These are phyloP conservation scores for Tylopilus plumbeoviolaceoides DNA, from an alignment of 768 basidiomycete species.

Conservation along the genomic window DNA sequence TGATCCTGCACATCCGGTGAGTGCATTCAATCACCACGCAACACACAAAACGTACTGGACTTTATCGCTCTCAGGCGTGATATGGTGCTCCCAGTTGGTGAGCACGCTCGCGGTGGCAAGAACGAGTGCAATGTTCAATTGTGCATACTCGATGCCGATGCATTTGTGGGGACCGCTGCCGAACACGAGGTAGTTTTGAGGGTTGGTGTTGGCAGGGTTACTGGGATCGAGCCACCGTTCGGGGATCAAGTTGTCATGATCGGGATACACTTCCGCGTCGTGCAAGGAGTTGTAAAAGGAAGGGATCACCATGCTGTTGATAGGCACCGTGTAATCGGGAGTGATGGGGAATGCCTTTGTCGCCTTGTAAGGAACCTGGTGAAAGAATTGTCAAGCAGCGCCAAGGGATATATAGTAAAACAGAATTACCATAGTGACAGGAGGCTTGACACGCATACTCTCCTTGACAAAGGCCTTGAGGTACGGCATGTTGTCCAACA, in stretches of 20 bases:
- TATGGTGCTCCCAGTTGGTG: slow-evolving; percentile 83
- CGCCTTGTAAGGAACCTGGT: slow-evolving; percentile 88
- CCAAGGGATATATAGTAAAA: not conserved
- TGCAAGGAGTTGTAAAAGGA: slow-evolving; percentile 91
- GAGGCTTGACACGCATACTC: slow-evolving; percentile 85
- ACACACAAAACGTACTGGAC: slow-evolving; percentile 59
- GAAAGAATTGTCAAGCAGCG: slow-evolving; percentile 9
- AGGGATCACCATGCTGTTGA: slow-evolving; percentile 90
- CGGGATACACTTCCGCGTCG: slow-evolving; percentile 81
- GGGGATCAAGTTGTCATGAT: slow-evolving; percentile 78
- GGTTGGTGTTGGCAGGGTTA: slow-evolving; percentile 75
- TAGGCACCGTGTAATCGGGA: slow-evolving; percentile 88
- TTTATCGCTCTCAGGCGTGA: slow-evolving; percentile 74
- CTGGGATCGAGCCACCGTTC: slow-evolving; percentile 91
- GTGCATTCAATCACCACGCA: not conserved
- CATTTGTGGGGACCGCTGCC: slow-evolving; percentile 92
- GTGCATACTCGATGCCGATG: slow-evolving; percentile 90
- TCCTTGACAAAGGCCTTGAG: slow-evolving; percentile 92
- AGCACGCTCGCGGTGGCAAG: slow-evolving; percentile 77
- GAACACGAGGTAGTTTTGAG: slow-evolving; percentile 95
- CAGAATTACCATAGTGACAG: slow-evolving; percentile 83
- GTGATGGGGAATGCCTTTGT: slow-evolving; percentile 90
- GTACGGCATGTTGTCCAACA: slow-evolving; percentile 91
- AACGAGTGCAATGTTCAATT: slow-evolving; percentile 83
- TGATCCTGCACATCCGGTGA: slow-evolving; percentile 47